Evolutionary conservation across 108 stramenopile genomes (phyloP), one percentile per base, ranked within the genome.

Genomic region (Craspedostauros australis): DNA sequence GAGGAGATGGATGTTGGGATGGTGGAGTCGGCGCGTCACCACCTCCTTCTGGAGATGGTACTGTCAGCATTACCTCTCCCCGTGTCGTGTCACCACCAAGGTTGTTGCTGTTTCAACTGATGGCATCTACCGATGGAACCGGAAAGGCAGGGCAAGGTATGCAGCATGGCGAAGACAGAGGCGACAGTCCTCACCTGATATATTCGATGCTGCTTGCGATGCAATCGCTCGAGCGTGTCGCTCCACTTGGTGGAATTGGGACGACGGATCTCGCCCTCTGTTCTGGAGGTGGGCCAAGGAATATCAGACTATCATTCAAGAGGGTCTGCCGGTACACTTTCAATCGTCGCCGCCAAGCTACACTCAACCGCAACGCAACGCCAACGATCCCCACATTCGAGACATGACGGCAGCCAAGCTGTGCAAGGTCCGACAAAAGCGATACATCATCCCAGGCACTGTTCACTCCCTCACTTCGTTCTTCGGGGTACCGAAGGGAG

Each of bases 401-500:
- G 45, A 21, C 18, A 28, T 39, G 21, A 28, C 64, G 0, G 50
- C 36, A 14, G 36, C 41, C 3, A 75, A 75, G 32, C 49, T 75
- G 0, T 6, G 14, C 2, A 74, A 74, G 41, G 57, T 64, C 8
- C 46, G 52, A 0, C 39, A 48, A 14, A 28, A 61, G 24, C 1
- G 60, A 1, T 76, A 76, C 22, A 18, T 75, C 2, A 30, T 41
- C 0, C 21, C 1, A 0, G 19, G 38, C 11, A 15, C 29, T 4
- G 28, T 76, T 19, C 31, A n/a, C 2, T 57, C 56, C 0, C 26
- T 65, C 24, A 71, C 61, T 0, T 28, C 54, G 25, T 77, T 39
- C 34, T 77, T 77, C 46, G 51, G 46, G 0, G 72, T 72, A 1
- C 70, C 60, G 7, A 79, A 79, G 19, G 77, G 73, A 5, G 57